Evolutionary conservation across 345 rosid species (phyloP).

Genomic region (Alliaria petiolata): DNA sequence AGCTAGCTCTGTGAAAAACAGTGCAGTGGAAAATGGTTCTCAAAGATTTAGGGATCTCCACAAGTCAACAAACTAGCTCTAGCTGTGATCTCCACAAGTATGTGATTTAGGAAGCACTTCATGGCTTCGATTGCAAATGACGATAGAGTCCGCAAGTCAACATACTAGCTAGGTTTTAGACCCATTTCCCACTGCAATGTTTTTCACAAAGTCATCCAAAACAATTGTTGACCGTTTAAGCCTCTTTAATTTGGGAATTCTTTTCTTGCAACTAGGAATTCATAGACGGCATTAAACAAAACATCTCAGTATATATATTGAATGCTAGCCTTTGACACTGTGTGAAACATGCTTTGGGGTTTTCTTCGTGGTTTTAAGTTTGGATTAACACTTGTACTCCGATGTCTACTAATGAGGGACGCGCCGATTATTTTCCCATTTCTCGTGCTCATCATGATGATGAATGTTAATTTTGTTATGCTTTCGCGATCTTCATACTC

Average conservation of each 20-base stretch:
- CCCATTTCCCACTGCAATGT: background rate
- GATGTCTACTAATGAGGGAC: background rate
- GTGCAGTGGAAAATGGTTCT: too few relatives aligned
- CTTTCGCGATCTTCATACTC: background rate
- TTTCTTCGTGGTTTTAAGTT: background rate
- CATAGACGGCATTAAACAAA: background rate
- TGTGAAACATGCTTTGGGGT: background rate
- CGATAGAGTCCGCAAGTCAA: too few relatives aligned
- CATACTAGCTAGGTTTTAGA: too few relatives aligned
- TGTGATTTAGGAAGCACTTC: too few relatives aligned
- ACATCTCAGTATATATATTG: background rate
- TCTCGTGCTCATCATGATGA: background rate
- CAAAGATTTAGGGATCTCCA: background rate
- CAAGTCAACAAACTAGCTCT: conserved; percentile 9
- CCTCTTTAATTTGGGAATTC: background rate
- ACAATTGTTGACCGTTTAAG: background rate
- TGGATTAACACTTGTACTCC: background rate
- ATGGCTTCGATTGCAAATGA: too few relatives aligned
- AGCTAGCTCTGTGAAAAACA: too few relatives aligned
- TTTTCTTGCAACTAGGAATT: background rate
- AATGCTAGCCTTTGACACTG: background rate
- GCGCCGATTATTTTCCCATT: background rate
- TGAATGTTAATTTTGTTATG: background rate
- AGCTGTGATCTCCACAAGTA: too few relatives aligned
- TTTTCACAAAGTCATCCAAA: background rate